Conservation (phyloP, 148 eudicot genomes). For the Chenopodium formosanum region DNA sequence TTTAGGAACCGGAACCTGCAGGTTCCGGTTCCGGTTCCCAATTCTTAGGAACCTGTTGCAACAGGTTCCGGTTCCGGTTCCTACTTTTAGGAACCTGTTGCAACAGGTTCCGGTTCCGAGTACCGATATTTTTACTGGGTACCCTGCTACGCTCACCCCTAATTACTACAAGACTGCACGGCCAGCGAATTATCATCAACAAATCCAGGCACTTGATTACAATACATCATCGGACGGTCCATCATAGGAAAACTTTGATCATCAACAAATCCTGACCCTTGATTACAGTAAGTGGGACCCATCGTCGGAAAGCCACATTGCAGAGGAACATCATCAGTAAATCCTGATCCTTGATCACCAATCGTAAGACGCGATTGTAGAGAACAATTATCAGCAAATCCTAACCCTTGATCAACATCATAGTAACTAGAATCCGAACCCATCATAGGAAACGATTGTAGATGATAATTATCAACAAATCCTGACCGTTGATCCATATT, state of each 20-base stretch:
- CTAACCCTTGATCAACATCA: neutral
- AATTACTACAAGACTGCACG: too few species aligned
- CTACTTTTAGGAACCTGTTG: too few species aligned
- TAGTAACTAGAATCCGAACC: neutral
- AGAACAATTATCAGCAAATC: neutral
- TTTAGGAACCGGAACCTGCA: too few species aligned
- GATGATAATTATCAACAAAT: neutral
- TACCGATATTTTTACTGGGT: too few species aligned
- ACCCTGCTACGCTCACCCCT: too few species aligned
- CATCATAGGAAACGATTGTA: neutral
- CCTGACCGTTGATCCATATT: neutral
- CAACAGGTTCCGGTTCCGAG: too few species aligned
- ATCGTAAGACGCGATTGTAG: neutral
- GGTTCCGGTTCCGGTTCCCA: too few species aligned
- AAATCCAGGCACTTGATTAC: neutral
- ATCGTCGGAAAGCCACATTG: neutral
- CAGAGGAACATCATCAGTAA: neutral
- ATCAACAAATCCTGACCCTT: neutral
- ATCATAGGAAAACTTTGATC: slow-evolving; percentile 1
- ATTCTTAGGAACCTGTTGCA: too few species aligned
- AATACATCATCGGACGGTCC: neutral
- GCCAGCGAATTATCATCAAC: neutral
- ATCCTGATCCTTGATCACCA: slow-evolving; percentile 21
- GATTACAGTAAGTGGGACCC: neutral
- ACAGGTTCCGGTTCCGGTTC: too few species aligned